Conservation (phyloP, 768 basidiomycete genomes). For the Mycena latifolia region DNA sequence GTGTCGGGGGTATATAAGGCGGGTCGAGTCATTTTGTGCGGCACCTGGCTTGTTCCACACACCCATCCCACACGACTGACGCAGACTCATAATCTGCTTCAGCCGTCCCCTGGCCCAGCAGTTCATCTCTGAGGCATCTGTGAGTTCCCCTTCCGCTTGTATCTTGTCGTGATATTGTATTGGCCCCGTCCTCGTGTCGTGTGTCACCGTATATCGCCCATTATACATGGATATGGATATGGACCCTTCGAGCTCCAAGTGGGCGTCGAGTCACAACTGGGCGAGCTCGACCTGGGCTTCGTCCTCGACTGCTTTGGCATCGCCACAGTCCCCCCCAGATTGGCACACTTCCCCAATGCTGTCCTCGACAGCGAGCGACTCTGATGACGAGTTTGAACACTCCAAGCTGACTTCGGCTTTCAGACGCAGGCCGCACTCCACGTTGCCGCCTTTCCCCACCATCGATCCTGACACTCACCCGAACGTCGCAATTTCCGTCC, state of each 20-base stretch:
- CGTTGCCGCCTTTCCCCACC: conserved; percentile 27
- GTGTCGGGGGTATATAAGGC: conserved; percentile 24
- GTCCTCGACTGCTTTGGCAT: conserved; percentile 3
- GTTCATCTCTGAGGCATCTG: conserved; percentile 31
- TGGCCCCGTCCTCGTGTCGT: conserved; percentile 11
- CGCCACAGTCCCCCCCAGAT: background rate
- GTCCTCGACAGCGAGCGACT: conserved; percentile 31
- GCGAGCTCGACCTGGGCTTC: conserved; percentile 2
- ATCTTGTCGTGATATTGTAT: conserved; percentile 25
- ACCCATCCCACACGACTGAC: conserved; percentile 28
- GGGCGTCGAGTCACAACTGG: background rate
- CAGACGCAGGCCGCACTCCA: conserved; percentile 33
- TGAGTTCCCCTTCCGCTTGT: conserved; percentile 30
- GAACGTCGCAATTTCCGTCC: conserved; percentile 32
- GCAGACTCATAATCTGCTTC: conserved; percentile 25
- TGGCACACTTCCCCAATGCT: conserved; percentile 29
- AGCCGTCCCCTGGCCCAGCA: conserved; percentile 30
- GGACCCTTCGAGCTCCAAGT: conserved; percentile 24
- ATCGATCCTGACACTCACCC: conserved; percentile 11
- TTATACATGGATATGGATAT: conserved; percentile 25
- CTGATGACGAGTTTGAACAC: conserved; percentile 23
- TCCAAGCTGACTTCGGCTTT: conserved; percentile 28
- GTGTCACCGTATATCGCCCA: conserved; percentile 18
- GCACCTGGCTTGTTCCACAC: conserved; percentile 7
- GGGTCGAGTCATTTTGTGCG: conserved; percentile 14